Percentiles rank a stretch among this genome's conserved stretches.
Conservation (phyloP, 2,329 filamentous ascomycete genomes). For the Graphilbum sp. region DNA sequence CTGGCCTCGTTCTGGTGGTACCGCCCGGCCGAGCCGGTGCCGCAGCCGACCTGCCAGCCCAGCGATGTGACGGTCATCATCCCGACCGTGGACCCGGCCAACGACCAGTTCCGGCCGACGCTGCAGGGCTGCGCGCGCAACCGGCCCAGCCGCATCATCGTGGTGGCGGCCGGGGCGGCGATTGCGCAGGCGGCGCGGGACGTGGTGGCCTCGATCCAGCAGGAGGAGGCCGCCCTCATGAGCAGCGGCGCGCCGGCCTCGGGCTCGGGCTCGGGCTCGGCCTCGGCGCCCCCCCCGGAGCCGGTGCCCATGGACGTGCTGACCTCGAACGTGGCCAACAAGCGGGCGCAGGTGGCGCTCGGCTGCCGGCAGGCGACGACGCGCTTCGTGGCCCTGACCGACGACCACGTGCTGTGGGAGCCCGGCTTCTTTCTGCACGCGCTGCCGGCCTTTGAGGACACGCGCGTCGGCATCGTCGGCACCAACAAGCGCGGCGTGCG, state of each 20-base stretch:
- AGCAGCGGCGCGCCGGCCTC: too few relatives aligned
- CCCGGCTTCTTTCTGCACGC: conserved; percentile 22
- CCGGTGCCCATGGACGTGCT: conserved; percentile 15
- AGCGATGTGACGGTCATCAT: conserved; percentile 33
- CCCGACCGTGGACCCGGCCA: conserved; percentile 29
- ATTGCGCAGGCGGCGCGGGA: conserved; percentile 11
- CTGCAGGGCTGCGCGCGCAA: conserved; percentile 23
- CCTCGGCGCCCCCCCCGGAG: too few relatives aligned
- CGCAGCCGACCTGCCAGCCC: conserved; percentile 15
- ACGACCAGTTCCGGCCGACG: conserved; percentile 23
- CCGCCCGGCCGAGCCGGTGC: conserved; percentile 14
- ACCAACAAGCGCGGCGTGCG: conserved; percentile 38
- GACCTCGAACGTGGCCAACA: conserved; percentile 21
- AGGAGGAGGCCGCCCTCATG: too few relatives aligned
- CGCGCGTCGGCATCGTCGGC: conserved; percentile 33
- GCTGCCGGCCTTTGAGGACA: conserved; percentile 26
- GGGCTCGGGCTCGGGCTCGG: too few relatives aligned
- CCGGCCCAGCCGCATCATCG: conserved; percentile 19
- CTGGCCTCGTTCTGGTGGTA: conserved; percentile 24
- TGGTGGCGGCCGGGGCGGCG: conserved; percentile 26
- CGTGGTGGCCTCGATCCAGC: conserved; percentile 2
- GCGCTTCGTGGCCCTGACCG: conserved; percentile 26
- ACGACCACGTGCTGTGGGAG: conserved; percentile 41
- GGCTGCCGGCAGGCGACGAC: conserved; percentile 23
- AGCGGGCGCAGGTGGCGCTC: conserved; percentile 28